A percentile compares a stretch with the other conserved stretches of the same genome.
These are phyloP conservation scores for Hyaloraphidium curvatum DNA, from an alignment of 192 early-diverging fungal species.

Conservation along the genomic window DNA sequence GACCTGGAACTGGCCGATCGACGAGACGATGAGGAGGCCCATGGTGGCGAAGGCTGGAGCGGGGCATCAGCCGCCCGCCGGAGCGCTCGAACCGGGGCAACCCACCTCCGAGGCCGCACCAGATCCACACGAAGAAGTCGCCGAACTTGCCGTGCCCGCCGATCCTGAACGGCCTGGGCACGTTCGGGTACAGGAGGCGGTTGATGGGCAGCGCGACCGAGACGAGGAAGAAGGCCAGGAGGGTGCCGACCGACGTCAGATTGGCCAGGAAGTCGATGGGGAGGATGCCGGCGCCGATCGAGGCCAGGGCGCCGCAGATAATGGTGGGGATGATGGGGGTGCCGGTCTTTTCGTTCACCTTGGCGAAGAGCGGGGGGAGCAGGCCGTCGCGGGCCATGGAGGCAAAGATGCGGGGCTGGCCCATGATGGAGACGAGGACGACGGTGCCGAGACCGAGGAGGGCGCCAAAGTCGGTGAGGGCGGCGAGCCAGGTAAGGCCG, in stretches of 20 bases:
- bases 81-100: neutral
- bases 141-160: slow-evolving; percentile 36
- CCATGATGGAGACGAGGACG: slow-evolving; percentile 50
- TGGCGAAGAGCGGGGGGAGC: slow-evolving; percentile 48
- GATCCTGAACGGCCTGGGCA: slow-evolving; percentile 45
- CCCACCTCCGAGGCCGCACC: slow-evolving; percentile 17
- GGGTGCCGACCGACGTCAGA: slow-evolving; percentile 67
- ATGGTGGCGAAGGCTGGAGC: slow-evolving; percentile 21
- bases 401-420: slow-evolving; percentile 73
- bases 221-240: slow-evolving; percentile 70
- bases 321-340: slow-evolving; percentile 31
- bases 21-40: slow-evolving; percentile 37
- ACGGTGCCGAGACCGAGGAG: slow-evolving; percentile 61
- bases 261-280: slow-evolving; percentile 69
- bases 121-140: slow-evolving; percentile 39
- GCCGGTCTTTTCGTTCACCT: slow-evolving; percentile 30
- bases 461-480: slow-evolving; percentile 59
- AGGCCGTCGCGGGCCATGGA: slow-evolving; percentile 77
- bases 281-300: slow-evolving; percentile 45
- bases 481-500: slow-evolving; percentile 44
- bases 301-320: slow-evolving; percentile 38
- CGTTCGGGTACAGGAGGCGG: slow-evolving; percentile 49
- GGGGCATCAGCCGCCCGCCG: neutral
- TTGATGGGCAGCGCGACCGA: slow-evolving; percentile 55
- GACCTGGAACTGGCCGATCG: slow-evolving; percentile 35